Evolutionary conservation across 108 stramenopile genomes (phyloP).

Genomic region (Nitzschia putrida): DNA sequence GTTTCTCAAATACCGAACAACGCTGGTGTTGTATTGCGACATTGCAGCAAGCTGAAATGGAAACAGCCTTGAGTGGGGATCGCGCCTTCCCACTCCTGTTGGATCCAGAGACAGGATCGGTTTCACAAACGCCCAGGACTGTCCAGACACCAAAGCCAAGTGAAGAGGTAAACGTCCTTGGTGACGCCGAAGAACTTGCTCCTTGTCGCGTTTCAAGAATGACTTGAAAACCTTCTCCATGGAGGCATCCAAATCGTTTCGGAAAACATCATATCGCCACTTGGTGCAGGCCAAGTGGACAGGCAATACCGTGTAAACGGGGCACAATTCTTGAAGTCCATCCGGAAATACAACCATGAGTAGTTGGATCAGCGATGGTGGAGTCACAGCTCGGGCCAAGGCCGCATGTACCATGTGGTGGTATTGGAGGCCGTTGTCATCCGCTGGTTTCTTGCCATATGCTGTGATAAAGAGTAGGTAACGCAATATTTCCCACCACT

Average conservation of each 20-base stretch:
- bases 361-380: slow-evolving; percentile 33
- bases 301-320: slow-evolving; percentile 28
- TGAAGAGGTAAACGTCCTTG: slow-evolving; percentile 36
- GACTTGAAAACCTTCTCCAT: slow-evolving; percentile 26
- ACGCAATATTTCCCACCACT: slow-evolving; percentile 35
- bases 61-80: slow-evolving; percentile 34
- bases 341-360: slow-evolving; percentile 34
- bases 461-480: slow-evolving; percentile 31
- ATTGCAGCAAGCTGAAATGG: slow-evolving; percentile 43
- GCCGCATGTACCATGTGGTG: slow-evolving; percentile 31
- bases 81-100: slow-evolving; percentile 21
- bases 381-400: slow-evolving; percentile 11
- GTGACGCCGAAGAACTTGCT: slow-evolving; percentile 23
- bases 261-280: slow-evolving; percentile 35
- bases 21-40: not conserved
- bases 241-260: slow-evolving; percentile 22
- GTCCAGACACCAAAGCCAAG: slow-evolving; percentile 24
- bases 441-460: slow-evolving; percentile 17
- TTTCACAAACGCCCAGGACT: slow-evolving; percentile 27
- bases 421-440: slow-evolving; percentile 7
- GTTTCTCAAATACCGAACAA: slow-evolving; percentile 8
- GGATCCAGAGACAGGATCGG: slow-evolving; percentile 8
- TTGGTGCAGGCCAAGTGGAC: slow-evolving; percentile 37
- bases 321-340: slow-evolving; percentile 14
- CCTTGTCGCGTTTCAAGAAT: slow-evolving; percentile 27